These are phyloP conservation scores for Trapa incisa DNA, from an alignment of 345 rosid genomes.

Conservation along the genomic window DNA sequence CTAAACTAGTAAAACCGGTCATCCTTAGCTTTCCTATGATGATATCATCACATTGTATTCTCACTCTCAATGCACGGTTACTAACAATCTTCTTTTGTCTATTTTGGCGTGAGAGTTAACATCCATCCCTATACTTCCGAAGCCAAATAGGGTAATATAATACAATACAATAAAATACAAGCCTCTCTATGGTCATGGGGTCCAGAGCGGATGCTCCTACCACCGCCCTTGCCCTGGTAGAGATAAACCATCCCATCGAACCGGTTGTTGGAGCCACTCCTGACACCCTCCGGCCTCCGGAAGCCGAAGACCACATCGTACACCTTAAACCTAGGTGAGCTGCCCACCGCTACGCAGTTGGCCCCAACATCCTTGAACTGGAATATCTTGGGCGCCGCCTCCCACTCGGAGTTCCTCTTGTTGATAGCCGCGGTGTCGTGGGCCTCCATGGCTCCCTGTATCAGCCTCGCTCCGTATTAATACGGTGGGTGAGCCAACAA, in stretches of 20 bases:
- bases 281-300: conserved; percentile 71
- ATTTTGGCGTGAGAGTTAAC: too few species aligned
- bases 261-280: conserved; percentile 77
- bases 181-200: conserved; percentile 55
- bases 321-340: conserved; percentile 89
- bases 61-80: too few species aligned
- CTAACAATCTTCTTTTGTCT: too few species aligned
- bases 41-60: too few species aligned
- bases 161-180: conserved; percentile 10
- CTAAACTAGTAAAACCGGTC: too few species aligned
- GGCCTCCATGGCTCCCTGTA: conserved; percentile 54
- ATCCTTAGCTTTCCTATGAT: too few species aligned
- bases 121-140: too few species aligned
- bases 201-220: conserved; percentile 54
- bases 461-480: conserved; percentile 46
- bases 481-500: conserved; percentile 47
- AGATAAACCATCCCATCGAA: conserved; percentile 94
- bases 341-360: conserved; percentile 81
- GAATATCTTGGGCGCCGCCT: conserved; percentile 62
- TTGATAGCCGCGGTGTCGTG: conserved; percentile 65
- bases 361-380: conserved; percentile 78
- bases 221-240: conserved; percentile 85
- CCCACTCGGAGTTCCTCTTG: conserved; percentile 69
- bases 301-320: conserved; percentile 90
- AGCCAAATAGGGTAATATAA: too few species aligned